These are phyloP conservation scores for Penicillium glabrum DNA, from an alignment of 2,329 filamentous ascomycete species.

Conservation along the genomic window DNA sequence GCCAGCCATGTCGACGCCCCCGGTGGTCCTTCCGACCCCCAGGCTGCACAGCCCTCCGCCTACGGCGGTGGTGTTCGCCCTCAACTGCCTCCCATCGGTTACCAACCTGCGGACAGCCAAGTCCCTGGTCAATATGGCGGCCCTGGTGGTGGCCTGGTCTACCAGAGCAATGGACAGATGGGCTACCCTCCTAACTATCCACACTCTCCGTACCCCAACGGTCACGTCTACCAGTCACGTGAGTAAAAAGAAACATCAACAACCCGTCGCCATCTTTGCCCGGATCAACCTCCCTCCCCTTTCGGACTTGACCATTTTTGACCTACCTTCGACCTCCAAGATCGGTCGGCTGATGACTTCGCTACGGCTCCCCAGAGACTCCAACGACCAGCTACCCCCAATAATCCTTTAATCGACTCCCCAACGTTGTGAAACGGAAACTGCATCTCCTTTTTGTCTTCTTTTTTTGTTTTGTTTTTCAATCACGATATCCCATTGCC, in stretches of 20 bases:
- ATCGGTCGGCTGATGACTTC: constrained; percentile 29
- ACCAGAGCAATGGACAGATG: constrained; percentile 51
- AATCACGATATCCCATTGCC: constrained; percentile 35
- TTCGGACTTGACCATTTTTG: constrained; percentile 2
- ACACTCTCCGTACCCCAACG: constrained; percentile 52
- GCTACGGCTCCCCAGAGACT: constrained; percentile 33
- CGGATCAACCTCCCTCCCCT: constrained; percentile 21
- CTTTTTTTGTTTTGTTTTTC: constrained; percentile 22
- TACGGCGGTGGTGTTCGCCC: constrained; percentile 56
- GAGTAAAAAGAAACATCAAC: constrained; percentile 36
- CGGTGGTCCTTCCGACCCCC: constrained; percentile 48
- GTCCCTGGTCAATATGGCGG: constrained; percentile 64
- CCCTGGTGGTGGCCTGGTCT: constrained; percentile 51
- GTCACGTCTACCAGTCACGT: constrained; percentile 53
- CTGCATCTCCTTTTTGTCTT: constrained; percentile 21
- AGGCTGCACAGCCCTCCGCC: constrained; percentile 42
- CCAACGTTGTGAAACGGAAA: constrained; percentile 18
- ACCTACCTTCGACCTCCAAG: constrained; percentile 13
- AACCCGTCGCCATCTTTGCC: constrained; percentile 12
- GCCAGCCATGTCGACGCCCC: constrained; percentile 47
- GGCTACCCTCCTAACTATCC: constrained; percentile 49
- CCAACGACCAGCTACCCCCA: constrained; percentile 36
- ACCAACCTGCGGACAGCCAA: constrained; percentile 59
- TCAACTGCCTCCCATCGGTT: constrained; percentile 74
- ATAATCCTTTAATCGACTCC: constrained; percentile 29